Evolutionary conservation across 2,329 filamentous ascomycete species (phyloP).

Genomic region (Lecanicillium sp.): DNA sequence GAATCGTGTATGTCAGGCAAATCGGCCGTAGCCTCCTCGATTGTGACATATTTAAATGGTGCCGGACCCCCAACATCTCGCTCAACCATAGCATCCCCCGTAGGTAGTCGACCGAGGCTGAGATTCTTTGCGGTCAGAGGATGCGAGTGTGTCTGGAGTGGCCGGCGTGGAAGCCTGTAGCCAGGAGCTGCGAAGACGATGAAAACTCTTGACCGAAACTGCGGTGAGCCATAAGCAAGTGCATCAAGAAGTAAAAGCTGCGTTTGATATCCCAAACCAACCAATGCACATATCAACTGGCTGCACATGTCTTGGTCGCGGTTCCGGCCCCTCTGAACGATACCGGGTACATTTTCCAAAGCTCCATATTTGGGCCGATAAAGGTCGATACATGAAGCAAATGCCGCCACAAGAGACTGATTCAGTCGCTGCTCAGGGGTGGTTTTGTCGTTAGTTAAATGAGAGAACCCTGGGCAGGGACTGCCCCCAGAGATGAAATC

Average conservation of each 20-base stretch:
- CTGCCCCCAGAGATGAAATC: constrained; percentile 65
- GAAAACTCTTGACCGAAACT: constrained; percentile 61
- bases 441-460: constrained; percentile 49
- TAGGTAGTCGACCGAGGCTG: constrained; percentile 50
- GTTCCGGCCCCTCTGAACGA: constrained; percentile 42
- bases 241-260: constrained; percentile 62
- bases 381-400: constrained; percentile 66
- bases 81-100: constrained; percentile 50
- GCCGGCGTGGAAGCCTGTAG: constrained; percentile 45
- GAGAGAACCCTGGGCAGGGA: constrained; percentile 71
- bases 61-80: constrained; percentile 36
- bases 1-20: constrained; percentile 57
- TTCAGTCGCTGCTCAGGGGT: constrained; percentile 55
- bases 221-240: constrained; percentile 59
- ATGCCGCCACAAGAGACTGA: constrained; percentile 69
- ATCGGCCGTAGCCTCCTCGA: constrained; percentile 46
- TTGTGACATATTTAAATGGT: constrained; percentile 52
- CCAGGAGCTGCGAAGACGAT: constrained; percentile 64
- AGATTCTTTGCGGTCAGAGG: constrained; percentile 24
- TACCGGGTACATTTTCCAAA: constrained; percentile 67
- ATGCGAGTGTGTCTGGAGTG: constrained; percentile 56
- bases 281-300: constrained; percentile 64
- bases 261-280: constrained; percentile 71
- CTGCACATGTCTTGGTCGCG: constrained; percentile 59
- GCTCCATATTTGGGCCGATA: constrained; percentile 69